Base-by-base conservation (phyloP, 208 protist species). In the Leishmania tropica region DNA sequence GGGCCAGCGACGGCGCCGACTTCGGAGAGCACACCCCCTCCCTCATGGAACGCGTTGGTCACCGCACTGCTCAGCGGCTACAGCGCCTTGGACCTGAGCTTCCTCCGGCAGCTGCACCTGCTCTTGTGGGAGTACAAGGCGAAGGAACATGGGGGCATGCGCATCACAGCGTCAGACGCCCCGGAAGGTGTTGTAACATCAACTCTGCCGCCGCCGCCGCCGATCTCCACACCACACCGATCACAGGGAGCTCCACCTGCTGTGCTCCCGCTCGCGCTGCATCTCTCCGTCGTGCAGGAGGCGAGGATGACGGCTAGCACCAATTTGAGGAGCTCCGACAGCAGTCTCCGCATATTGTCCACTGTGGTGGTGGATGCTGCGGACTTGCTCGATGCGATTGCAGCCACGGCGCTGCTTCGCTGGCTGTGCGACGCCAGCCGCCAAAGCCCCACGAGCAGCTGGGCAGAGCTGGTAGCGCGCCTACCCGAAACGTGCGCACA, bases 371-470 rank as follows among this genome's bases (percentile, higher is more conserved):
- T 82, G 15, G 83, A 85, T 54, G 78, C 64, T 7, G 78, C 83
- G 21, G 78, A 80, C 28, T 65, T 85, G 47, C 80, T 85, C 42
- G 21, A 75, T 8, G 60, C 60, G n/a, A 47, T 85, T 8, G 47
- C 42, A 48, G 54, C 28, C 47, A 78, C 83, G 21, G 11, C 73
- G 53, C 40, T 85, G n/a, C 21, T 82, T 21, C n/a, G 60, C 60
- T 85, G 83, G 83, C 45, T 85, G 83, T 72, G 62, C 7, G 74
- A 79, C 28, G 72, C 78, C 35, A 67, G 67, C 19, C 60, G 37
- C 40, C 80, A 80, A 58, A 85, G 83, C 42, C 83, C 83, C 24
- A 85, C 78, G 21, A 82, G 78, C 65, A 62, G 56, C 8, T 85
- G 77, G 78, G 75, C 68, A 40, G 83, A 85, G 35, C 10, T 85